Evolutionary conservation across 2,329 filamentous ascomycete genomes (phyloP).

Genomic region (Fusarium begoniae): DNA sequence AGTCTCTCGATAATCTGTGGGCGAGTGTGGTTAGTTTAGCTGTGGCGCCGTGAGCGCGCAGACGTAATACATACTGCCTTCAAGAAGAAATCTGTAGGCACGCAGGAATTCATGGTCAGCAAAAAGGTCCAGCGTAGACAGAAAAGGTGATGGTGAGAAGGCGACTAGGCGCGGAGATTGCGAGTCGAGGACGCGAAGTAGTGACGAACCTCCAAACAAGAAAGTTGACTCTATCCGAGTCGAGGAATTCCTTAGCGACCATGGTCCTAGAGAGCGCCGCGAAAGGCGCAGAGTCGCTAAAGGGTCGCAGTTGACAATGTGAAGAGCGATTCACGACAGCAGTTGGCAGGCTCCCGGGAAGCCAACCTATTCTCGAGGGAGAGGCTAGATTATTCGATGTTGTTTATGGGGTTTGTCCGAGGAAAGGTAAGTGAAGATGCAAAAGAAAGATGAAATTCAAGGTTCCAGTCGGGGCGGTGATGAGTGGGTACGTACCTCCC

Average conservation of each 20-base stretch:
- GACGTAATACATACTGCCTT: conserved; percentile 65
- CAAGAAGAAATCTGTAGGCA: conserved; percentile 63
- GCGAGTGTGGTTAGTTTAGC: conserved; percentile 39
- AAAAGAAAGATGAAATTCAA: conserved; percentile 49
- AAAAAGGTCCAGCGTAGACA: conserved; percentile 16
- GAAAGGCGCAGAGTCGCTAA: conserved; percentile 46
- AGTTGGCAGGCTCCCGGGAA: conserved; percentile 26
- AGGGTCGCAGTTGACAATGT: conserved; percentile 26
- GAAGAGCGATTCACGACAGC: conserved; percentile 14
- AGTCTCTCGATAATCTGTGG: conserved; percentile 72
- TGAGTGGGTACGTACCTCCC: conserved; percentile 44
- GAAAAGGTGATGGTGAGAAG: conserved; percentile 10
- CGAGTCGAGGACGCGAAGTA: conserved; percentile 41
- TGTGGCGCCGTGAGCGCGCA: conserved; percentile 27
- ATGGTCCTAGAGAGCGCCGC: conserved; percentile 52
- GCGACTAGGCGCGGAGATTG: conserved; percentile 15
- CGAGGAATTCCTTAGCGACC: conserved; percentile 67
- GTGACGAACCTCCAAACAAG: conserved; percentile 74
- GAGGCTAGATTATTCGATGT: conserved; percentile 21
- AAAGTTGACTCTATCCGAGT: conserved; percentile 75
- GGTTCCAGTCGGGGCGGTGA: conserved; percentile 41
- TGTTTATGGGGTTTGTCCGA: conserved; percentile 29
- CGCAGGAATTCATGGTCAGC: conserved; percentile 34
- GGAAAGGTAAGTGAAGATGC: conserved; percentile 47
- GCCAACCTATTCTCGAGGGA: conserved; percentile 28